Percentiles rank a stretch among this genome's conserved stretches.
Evolutionary conservation across 345 rosid species (phyloP).

Genomic region (Gossypium longicalyx): DNA sequence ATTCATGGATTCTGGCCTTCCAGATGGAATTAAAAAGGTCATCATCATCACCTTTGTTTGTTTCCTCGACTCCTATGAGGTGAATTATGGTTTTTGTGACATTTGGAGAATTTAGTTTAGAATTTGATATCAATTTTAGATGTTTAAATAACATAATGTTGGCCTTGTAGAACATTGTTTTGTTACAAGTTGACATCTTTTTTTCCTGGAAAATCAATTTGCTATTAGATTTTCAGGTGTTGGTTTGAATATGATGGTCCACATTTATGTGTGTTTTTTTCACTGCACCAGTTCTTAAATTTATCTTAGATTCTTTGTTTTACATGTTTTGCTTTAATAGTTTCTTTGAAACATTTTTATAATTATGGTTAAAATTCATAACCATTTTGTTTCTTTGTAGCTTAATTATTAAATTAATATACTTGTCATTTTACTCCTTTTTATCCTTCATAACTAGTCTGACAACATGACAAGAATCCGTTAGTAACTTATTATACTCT

Average conservation of each 20-base stretch:
- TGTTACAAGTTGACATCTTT: not conserved
- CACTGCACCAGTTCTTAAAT: not conserved
- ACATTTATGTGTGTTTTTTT: not conserved
- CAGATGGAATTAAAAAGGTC: not conserved
- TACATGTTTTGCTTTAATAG: not conserved
- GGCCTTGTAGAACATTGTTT: not conserved
- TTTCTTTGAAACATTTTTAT: not conserved
- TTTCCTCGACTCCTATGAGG: not conserved
- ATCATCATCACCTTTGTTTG: not conserved
- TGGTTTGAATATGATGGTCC: not conserved
- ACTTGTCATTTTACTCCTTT: too few species aligned
- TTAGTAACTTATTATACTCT: too few species aligned
- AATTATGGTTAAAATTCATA: too few species aligned
- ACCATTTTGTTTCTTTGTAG: too few species aligned
- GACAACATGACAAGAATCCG: too few species aligned
- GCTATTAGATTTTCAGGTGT: not conserved
- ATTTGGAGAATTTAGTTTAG: not conserved
- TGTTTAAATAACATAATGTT: not conserved
- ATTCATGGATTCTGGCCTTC: constrained; percentile 5
- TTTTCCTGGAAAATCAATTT: not conserved
- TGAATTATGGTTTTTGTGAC: not conserved
- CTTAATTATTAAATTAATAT: too few species aligned
- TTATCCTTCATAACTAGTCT: too few species aligned
- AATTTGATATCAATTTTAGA: not conserved
- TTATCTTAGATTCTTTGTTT: not conserved